Percentiles rank a stretch among this genome's conserved stretches.
These are phyloP conservation scores for Ogataea salicorniae DNA, from an alignment of 805 yeast species.

Conservation along the genomic window DNA sequence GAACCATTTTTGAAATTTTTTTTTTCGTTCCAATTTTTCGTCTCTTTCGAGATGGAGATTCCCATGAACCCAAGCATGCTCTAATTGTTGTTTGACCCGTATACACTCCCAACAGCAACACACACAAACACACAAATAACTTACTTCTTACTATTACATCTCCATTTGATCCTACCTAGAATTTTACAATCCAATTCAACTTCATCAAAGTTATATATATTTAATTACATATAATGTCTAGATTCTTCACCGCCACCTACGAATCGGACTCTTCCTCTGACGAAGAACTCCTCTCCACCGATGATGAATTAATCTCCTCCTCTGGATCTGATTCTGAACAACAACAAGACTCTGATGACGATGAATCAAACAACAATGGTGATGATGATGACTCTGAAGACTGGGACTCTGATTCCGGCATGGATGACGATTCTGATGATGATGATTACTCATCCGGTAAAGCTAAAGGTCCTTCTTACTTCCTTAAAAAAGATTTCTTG, in stretches of 20 bases:
- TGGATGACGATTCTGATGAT: constrained; percentile 37
- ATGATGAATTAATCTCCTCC: constrained; percentile 49
- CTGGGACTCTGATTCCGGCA: constrained; percentile 37
- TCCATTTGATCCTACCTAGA: no score
- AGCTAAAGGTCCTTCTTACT: constrained; percentile 49
- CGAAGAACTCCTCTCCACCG: constrained; percentile 48
- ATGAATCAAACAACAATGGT: constrained; percentile 36
- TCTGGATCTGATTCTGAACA: constrained; percentile 25
- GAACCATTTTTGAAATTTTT: no score
- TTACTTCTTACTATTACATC: no score
- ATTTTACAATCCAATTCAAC: no score
- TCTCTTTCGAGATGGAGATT: no score
- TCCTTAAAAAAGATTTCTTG: constrained; percentile 45
- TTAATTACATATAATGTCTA: constrained; percentile 53
- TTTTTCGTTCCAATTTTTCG: no score
- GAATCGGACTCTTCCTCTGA: constrained; percentile 51
- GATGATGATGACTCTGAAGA: constrained; percentile 40
- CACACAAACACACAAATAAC: no score
- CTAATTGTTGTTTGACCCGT: no score
- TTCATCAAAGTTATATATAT: no score
- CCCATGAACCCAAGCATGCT: no score
- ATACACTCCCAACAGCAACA: no score
- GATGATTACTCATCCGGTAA: constrained; percentile 29
- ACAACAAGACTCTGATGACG: constrained; percentile 24
- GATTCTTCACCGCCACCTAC: constrained; percentile 72